Evolutionary conservation across 495 filamentous ascomycete species (phyloP).

Genomic region (Aspergillus avenaceus): DNA sequence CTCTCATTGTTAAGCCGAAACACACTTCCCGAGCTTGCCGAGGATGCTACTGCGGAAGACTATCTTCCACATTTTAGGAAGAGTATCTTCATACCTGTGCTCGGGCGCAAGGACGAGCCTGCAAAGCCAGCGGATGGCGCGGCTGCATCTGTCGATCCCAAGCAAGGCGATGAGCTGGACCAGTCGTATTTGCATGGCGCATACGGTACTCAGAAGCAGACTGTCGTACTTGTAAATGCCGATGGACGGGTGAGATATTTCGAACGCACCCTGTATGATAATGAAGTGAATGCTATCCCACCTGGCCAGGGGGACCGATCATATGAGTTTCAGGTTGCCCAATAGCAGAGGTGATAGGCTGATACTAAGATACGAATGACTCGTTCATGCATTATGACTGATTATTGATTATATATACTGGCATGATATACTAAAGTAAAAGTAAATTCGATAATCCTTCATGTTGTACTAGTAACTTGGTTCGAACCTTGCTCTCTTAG

Average conservation of each 20-base stretch:
- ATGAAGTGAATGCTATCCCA: slow-evolving; percentile 55
- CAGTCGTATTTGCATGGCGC: slow-evolving; percentile 30
- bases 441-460: too few species aligned
- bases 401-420: too few species aligned
- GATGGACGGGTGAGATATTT: slow-evolving; percentile 74
- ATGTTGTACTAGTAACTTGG: too few species aligned
- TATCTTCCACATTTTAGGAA: slow-evolving; percentile 67
- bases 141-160: slow-evolving; percentile 33
- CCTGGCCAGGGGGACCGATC: slow-evolving; percentile 55
- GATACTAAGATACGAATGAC: too few species aligned
- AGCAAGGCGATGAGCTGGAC: slow-evolving; percentile 19
- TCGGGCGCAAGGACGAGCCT: slow-evolving; percentile 52
- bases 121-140: slow-evolving; percentile 36
- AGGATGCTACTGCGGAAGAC: slow-evolving; percentile 57
- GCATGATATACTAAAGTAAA: too few species aligned
- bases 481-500: too few species aligned
- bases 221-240: slow-evolving; percentile 72
- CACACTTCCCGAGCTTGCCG: slow-evolving; percentile 59
- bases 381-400: too few species aligned
- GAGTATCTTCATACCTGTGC: slow-evolving; percentile 79
- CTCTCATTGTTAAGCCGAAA: slow-evolving; percentile 67
- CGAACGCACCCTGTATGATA: slow-evolving; percentile 80
- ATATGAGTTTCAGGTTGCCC: slow-evolving; percentile 32
- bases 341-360: background rate
- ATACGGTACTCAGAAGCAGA: slow-evolving; percentile 96